Evolutionary conservation across 192 early-diverging fungal genomes (phyloP), one percentile per base, ranked within the genome.

Genomic region (Podila epicladia): DNA sequence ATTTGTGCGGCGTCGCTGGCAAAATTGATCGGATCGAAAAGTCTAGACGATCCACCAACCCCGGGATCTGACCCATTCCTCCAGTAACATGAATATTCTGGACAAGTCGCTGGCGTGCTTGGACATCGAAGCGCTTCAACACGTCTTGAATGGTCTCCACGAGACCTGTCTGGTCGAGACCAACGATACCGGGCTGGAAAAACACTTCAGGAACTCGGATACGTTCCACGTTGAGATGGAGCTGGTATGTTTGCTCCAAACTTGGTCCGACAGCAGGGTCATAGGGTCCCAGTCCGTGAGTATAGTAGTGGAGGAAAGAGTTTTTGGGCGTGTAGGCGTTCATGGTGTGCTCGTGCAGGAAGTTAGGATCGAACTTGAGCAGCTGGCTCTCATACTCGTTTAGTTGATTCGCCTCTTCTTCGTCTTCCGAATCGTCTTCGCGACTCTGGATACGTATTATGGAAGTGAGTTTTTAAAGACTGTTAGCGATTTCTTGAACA

Each of bases 201-300:
- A 97, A 74, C 2, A 89, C 91, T 82, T 97, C 96, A 3, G 95
- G 95, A 45, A 97, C 95, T 15, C 95, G 83, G 29, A 94, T 92
- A 41, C 95, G 91, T 82, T 97, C 96, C n/a, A 97, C 86, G 73
- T 97, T 97, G 35, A 97, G 79, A 76, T 95, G 95, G 8, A 97
- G 82, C 71, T 97, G 95, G 83, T 94, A 92, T 33, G 88, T 86
- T 60, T 92, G 92, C 0, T 86, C 89, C 7, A 88, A 83, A 2
- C 65, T 57, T 5, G 72, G 66, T 15, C 77, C 77, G 58, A 91
- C 90, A 12, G 88, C 84, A 15, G 94, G 85, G 71, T 93, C 90
- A 51, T 88, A 91, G 2, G 86, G 73, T 45, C 82, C 70, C 2
- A 86, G 65, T 8, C 94, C 94, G 70, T 92, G 87, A 0, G 91